These are phyloP conservation scores for Nannizziopsis barbatae DNA, from an alignment of 2,329 filamentous ascomycete genomes.

Conservation along the genomic window DNA sequence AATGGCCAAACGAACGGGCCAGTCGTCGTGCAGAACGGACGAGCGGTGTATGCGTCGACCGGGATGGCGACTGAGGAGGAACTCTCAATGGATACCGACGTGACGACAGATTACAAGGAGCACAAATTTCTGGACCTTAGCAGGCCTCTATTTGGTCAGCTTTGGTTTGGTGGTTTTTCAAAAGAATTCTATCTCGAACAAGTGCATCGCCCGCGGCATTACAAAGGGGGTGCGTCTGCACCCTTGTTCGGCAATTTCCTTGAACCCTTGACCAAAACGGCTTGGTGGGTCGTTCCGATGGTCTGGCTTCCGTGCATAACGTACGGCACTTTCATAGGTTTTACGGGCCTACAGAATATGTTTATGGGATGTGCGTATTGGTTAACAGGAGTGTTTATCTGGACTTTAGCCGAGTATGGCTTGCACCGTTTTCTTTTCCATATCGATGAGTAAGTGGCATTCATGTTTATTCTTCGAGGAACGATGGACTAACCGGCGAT, in stretches of 20 bases:
- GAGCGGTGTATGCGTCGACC: slow-evolving; percentile 46
- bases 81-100: slow-evolving; percentile 73
- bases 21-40: slow-evolving; percentile 36
- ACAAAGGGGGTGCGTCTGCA: slow-evolving; percentile 83
- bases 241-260: slow-evolving; percentile 95
- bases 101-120: slow-evolving; percentile 62
- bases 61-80: slow-evolving; percentile 87
- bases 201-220: slow-evolving; percentile 89
- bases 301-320: slow-evolving; percentile 72
- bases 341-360: slow-evolving; percentile 46
- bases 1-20: slow-evolving; percentile 23
- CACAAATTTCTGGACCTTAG: slow-evolving; percentile 91
- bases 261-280: slow-evolving; percentile 90
- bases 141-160: slow-evolving; percentile 71
- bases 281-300: slow-evolving; percentile 81
- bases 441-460: slow-evolving; percentile 62
- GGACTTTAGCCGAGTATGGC: slow-evolving; percentile 82
- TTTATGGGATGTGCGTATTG: slow-evolving; percentile 51
- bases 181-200: slow-evolving; percentile 98
- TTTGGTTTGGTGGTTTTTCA: slow-evolving; percentile 76
- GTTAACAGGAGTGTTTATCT: slow-evolving; percentile 60
- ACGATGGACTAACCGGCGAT: neutral
- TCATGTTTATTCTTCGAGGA: neutral
- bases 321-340: slow-evolving; percentile 60
- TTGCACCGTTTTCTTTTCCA: slow-evolving; percentile 91